Percentiles rank a stretch among this genome's conserved stretches.
phyloP scores from a whole-genome alignment of 2,329 filamentous ascomycete genomes.

The Sporothrix curviconia region DNA sequence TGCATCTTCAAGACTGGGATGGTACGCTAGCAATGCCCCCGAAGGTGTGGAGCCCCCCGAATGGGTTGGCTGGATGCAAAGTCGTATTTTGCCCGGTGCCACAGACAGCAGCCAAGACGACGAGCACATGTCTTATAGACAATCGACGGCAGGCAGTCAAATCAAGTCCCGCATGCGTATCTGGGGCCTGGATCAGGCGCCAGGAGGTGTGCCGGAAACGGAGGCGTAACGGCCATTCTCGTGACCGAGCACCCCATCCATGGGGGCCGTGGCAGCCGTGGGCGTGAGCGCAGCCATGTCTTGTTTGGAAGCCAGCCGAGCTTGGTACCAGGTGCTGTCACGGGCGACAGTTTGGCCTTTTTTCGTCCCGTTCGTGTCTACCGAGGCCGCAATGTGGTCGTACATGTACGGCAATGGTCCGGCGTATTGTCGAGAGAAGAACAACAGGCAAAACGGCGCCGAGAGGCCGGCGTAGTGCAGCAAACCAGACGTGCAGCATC shows the following conservation, averaged over 20 bases:
- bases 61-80: slow-evolving; percentile 34
- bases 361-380: too few species aligned
- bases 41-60: slow-evolving; percentile 24
- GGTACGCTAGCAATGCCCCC: slow-evolving; percentile 45
- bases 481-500: slow-evolving; percentile 40
- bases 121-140: neutral
- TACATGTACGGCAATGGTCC: slow-evolving; percentile 52
- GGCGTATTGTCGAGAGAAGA: too few species aligned
- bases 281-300: slow-evolving; percentile 31
- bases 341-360: too few species aligned
- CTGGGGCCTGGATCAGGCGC: slow-evolving; percentile 47
- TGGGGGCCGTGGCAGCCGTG: slow-evolving; percentile 37
- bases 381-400: slow-evolving; percentile 50
- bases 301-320: slow-evolving; percentile 31
- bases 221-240: slow-evolving; percentile 43
- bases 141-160: too few species aligned
- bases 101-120: too few species aligned
- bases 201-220: slow-evolving; percentile 32
- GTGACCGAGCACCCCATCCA: slow-evolving; percentile 43
- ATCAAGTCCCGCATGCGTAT: slow-evolving; percentile 38
- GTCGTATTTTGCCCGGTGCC: too few species aligned
- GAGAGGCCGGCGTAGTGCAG: too few species aligned
- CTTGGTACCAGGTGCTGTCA: too few species aligned
- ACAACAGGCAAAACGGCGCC: too few species aligned
- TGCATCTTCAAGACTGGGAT: slow-evolving; percentile 37